These are phyloP conservation scores for Misopates orontium DNA, from an alignment of 257 asterid species.

Conservation along the genomic window DNA sequence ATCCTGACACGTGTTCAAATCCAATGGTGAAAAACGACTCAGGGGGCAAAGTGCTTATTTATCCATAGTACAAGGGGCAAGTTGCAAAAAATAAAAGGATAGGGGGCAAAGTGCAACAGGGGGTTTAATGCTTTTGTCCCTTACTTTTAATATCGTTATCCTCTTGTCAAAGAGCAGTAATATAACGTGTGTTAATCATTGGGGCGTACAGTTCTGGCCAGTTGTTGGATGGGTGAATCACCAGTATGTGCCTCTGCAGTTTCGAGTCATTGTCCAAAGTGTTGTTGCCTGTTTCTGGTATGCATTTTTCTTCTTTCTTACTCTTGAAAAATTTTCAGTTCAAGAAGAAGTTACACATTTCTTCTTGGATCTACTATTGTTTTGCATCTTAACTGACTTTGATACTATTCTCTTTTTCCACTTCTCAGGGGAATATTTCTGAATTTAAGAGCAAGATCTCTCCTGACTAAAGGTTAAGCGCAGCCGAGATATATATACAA, in stretches of 20 bases:
- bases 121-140: too few species aligned
- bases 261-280: constrained; percentile 85
- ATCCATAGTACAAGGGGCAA: too few species aligned
- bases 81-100: too few species aligned
- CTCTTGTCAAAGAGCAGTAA: too few species aligned
- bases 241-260: constrained; percentile 82
- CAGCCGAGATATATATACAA: background rate
- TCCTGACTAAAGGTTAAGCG: constrained; percentile 48
- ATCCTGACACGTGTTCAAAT: too few species aligned
- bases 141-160: background rate
- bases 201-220: constrained; percentile 84
- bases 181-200: background rate
- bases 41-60: too few species aligned
- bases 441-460: constrained; percentile 73
- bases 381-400: background rate
- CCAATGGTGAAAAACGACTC: too few species aligned
- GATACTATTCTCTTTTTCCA: background rate
- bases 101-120: too few species aligned
- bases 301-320: constrained; percentile 1
- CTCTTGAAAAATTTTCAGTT: background rate
- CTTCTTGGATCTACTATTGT: background rate
- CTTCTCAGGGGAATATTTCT: constrained; percentile 72
- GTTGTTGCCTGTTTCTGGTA: constrained; percentile 86
- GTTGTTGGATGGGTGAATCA: constrained; percentile 97
- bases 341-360: background rate